Conservation (phyloP, 768 basidiomycete genomes). For the Postia placenta region DNA sequence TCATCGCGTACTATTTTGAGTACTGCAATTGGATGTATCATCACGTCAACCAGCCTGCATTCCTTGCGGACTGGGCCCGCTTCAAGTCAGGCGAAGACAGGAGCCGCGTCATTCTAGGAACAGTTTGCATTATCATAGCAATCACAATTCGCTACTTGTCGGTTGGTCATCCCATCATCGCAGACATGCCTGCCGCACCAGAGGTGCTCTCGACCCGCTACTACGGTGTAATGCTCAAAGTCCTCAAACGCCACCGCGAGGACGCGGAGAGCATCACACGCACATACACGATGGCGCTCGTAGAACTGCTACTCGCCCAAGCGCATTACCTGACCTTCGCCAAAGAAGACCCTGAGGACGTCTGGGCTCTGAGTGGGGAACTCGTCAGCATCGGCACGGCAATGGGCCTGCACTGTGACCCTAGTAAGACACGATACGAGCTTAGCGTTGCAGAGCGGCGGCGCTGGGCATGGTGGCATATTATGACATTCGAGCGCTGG, state of each 20-base stretch:
- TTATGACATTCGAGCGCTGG: conserved; percentile 78
- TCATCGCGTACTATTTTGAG: conserved; percentile 75
- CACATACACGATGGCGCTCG: conserved; percentile 51
- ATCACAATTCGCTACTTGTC: conserved; percentile 71
- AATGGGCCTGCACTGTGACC: conserved; percentile 83
- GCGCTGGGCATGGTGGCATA: conserved; percentile 91
- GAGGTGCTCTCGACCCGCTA: conserved; percentile 61
- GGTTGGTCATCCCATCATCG: conserved; percentile 53
- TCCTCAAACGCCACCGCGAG: conserved; percentile 54
- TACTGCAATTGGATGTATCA: conserved; percentile 88
- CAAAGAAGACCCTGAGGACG: conserved; percentile 75
- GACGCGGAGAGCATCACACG: conserved; percentile 30
- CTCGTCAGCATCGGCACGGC: conserved; percentile 70
- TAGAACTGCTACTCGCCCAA: conserved; percentile 67
- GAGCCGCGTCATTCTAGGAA: conserved; percentile 66
- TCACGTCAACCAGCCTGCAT: conserved; percentile 61
- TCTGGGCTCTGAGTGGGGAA: conserved; percentile 73
- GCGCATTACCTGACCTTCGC: conserved; percentile 67
- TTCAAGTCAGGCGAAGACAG: conserved; percentile 63
- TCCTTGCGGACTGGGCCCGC: conserved; percentile 61
- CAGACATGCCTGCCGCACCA: conserved; percentile 40
- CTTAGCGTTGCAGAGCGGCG: conserved; percentile 68
- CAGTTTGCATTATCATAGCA: conserved; percentile 70
- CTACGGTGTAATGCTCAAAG: conserved; percentile 61
- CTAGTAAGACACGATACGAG: conserved; percentile 70